phyloP scores from a whole-genome alignment of 768 basidiomycete species.

The Auriculariales sp. region DNA sequence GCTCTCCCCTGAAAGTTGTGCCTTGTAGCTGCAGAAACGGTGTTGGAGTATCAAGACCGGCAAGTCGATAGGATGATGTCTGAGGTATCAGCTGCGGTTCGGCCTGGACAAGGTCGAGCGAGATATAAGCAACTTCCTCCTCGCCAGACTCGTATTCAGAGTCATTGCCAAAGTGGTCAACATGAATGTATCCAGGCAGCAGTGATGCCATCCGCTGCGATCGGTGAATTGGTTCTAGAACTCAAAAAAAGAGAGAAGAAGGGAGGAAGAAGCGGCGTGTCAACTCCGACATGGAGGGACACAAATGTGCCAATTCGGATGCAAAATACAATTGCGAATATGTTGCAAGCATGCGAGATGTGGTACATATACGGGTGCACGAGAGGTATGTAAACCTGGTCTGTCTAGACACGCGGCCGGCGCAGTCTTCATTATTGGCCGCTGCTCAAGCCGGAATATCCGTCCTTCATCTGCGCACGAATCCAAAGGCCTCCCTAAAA shows the following conservation, averaged over 20 bases:
- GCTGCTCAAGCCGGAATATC: not conserved
- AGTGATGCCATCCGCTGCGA: too few relatives aligned
- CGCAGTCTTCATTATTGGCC: not conserved
- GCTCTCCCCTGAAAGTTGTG: slow-evolving; percentile 54
- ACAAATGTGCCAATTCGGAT: too few relatives aligned
- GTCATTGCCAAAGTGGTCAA: slow-evolving; percentile 30
- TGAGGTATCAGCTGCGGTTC: slow-evolving; percentile 67
- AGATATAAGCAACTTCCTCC: slow-evolving; percentile 51
- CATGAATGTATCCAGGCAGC: slow-evolving; percentile 49
- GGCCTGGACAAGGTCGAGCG: slow-evolving; percentile 54
- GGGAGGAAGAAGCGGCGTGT: too few relatives aligned
- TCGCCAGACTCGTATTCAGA: slow-evolving; percentile 47
- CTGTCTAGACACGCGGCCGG: too few relatives aligned
- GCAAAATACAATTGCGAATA: too few relatives aligned
- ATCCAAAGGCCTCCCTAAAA: slow-evolving; percentile 10
- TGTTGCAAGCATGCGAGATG: too few relatives aligned
- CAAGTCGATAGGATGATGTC: slow-evolving; percentile 53
- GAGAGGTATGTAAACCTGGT: too few relatives aligned
- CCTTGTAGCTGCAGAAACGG: slow-evolving; percentile 69
- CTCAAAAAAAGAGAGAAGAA: too few relatives aligned
- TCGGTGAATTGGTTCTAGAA: too few relatives aligned
- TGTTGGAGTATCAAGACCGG: slow-evolving; percentile 63
- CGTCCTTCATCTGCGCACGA: slow-evolving; percentile 1
- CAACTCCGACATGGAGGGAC: too few relatives aligned
- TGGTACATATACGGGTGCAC: too few relatives aligned